Evolutionary conservation across 2,329 filamentous ascomycete genomes (phyloP).

Genomic region (Elsinoe perseae): DNA sequence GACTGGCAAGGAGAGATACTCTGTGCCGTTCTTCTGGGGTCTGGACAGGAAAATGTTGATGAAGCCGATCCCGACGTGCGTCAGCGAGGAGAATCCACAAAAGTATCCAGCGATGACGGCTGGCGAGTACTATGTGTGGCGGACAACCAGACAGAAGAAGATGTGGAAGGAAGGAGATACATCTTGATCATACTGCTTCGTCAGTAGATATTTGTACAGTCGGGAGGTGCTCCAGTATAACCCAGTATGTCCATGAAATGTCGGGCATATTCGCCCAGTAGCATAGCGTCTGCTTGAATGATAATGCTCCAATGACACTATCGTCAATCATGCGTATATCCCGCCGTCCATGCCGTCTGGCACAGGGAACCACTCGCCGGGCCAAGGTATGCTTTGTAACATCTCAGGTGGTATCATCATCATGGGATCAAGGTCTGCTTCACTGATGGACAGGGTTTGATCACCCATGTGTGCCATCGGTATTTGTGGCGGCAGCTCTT

Average conservation of each 20-base stretch:
- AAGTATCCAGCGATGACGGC: conserved; percentile 32
- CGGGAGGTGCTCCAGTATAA: too few species aligned
- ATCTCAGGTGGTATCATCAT: conserved; percentile 2
- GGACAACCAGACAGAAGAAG: conserved; percentile 15
- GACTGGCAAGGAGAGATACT: conserved; percentile 45
- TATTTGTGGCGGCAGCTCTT: background rate
- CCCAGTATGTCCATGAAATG: background rate
- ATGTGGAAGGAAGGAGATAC: conserved; percentile 10
- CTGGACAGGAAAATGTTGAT: conserved; percentile 23
- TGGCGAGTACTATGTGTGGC: conserved; percentile 29
- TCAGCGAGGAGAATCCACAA: conserved; percentile 27
- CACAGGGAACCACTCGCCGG: background rate
- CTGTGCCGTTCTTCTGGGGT: conserved; percentile 51
- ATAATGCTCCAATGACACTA: background rate
- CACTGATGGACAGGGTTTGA: background rate
- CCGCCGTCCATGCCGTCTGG: background rate
- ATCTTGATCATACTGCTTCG: too few species aligned
- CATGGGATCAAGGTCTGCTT: conserved; percentile 7
- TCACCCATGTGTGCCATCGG: background rate
- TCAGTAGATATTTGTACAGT: too few species aligned
- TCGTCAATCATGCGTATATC: conserved; percentile 1
- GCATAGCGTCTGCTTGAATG: background rate
- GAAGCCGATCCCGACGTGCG: conserved; percentile 29
- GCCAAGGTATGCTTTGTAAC: conserved; percentile 5
- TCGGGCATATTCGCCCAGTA: background rate